Evolutionary conservation across 2,329 filamentous ascomycete species (phyloP), one percentile per base, ranked within the genome.

Genomic region (Cladobotryum mycophilum): DNA sequence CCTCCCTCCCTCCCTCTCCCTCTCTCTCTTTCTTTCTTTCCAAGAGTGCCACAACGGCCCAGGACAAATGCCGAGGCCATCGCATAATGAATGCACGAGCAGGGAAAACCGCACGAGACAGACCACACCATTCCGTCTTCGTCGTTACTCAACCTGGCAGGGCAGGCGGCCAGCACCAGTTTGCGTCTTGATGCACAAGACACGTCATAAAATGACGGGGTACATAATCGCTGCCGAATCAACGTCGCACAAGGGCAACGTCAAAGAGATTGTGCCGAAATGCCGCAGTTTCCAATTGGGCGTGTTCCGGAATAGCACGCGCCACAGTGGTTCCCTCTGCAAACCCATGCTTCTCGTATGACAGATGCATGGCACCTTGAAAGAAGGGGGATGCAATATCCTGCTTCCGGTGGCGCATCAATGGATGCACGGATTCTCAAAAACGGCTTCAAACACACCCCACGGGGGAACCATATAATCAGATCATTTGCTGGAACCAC

Each of bases 221-320:
- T 34, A 33, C 25, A n/a, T 15, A 25, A n/a, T 18, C 14, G 48
- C 45, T 40, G 49, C 36, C 49, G 49, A 51, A 48, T 51, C 49
- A 48, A 17, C 34, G 45, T 35, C 35, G 49, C 15, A 30, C 48
- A 22, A 41, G 40, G 43, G 30, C 47, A 37, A 37, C 40, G 33
- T 44, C 48, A 37, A 50, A 34, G 15, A 45, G n/a, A 40, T 44
- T 30, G 17, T 48, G 49, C 49, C 49, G 49, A 51, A 48, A 51
- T 51, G 25, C 49, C 49, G 49, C 45, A 51, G 49, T 34, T 37
- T 48, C 49, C 45, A 51, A 51, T 51, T 51, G 45, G 49, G 47
- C 33, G 40, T 18, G 14, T 18, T 15, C 40, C 5, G 15, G n/a
- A 5, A 14, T 42, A 30, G 40, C 40, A 22, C 40, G 18, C 40